Evolutionary conservation across 305 asterid species (phyloP), one percentile per base, ranked within the genome.

Genomic region (Rubia balearica): DNA sequence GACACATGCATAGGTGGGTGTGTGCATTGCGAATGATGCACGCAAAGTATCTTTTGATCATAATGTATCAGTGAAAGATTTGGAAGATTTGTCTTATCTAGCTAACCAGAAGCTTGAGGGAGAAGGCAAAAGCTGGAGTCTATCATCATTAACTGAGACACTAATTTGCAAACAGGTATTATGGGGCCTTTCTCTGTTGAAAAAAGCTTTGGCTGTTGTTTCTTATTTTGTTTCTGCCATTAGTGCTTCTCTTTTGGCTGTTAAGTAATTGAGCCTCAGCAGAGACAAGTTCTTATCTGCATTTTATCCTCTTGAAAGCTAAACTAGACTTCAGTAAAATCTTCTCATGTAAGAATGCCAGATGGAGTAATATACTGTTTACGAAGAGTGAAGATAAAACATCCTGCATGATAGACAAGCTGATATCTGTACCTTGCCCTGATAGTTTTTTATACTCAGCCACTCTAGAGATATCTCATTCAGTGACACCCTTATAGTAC

Each of bases 71-170:
- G 76, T 94, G 45, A 83, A 81, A 72, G 57, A 70, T 64, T 85
- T 86, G 82, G 86, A 73, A 78, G 99, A 91, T 80, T 84, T 94
- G 68, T 87, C 91, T 57, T 81, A 77, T 72, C 69, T 85, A 60
- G 98, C 98, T 75, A 88, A 91, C 72, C 81, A 33, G 77, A 94
- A 89, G 87, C 80, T 91, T 60, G 90, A 83, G 68, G 87, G 84
- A 71, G 79, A 71, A 60, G 83, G 83, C 64, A 91, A 82, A 85
- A 87, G 69, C 64, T 94, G 96, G 99, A 83, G 99, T 83, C 88
- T 94, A 41, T 86, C 96, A 73, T 75, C 82, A 65, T 76, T 94
- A 76, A 79, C 95, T 10, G 95, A 91, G 84, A 83, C 51, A 80
- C 81, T 94, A 67, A 79, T 88, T 42, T 86, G 91, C 87, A 89